These are phyloP conservation scores for Chlamydomonas schloesseri DNA, from an alignment of 139 green algal genomes.

Conservation along the genomic window DNA sequence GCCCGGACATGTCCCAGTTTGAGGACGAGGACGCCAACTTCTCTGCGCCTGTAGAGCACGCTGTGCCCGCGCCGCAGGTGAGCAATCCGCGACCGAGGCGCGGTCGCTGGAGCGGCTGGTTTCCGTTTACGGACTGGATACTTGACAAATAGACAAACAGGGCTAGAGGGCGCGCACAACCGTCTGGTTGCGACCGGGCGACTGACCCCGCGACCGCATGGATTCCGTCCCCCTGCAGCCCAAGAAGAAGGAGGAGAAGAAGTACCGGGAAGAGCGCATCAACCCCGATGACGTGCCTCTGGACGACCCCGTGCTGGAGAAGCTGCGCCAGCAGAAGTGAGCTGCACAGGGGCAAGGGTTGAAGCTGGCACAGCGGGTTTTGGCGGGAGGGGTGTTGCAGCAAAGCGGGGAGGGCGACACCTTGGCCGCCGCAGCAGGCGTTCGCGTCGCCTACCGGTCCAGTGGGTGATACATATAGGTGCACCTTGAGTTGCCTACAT, in stretches of 20 bases:
- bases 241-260: constrained; percentile 74
- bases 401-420: no score
- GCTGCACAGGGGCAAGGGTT: not conserved
- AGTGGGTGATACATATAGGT: no score
- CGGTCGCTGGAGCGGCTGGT: constrained; percentile 8
- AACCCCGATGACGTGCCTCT: constrained; percentile 53
- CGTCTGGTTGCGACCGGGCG: no score
- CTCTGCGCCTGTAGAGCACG: constrained; percentile 31
- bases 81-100: not conserved
- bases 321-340: constrained; percentile 76
- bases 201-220: no score
- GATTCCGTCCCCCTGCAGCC: constrained; percentile 40
- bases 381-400: not conserved
- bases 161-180: no score
- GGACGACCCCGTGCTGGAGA: constrained; percentile 73
- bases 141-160: no score
- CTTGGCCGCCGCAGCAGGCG: no score
- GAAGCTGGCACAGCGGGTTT: not conserved
- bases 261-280: constrained; percentile 53
- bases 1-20: constrained; percentile 62
- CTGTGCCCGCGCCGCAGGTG: constrained; percentile 35
- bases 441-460: no score
- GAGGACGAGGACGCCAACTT: constrained; percentile 61
- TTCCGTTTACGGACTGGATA: not conserved
- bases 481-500: no score